Conservation (phyloP, 495 filamentous ascomycete genomes). For the Penicillium salamii region DNA sequence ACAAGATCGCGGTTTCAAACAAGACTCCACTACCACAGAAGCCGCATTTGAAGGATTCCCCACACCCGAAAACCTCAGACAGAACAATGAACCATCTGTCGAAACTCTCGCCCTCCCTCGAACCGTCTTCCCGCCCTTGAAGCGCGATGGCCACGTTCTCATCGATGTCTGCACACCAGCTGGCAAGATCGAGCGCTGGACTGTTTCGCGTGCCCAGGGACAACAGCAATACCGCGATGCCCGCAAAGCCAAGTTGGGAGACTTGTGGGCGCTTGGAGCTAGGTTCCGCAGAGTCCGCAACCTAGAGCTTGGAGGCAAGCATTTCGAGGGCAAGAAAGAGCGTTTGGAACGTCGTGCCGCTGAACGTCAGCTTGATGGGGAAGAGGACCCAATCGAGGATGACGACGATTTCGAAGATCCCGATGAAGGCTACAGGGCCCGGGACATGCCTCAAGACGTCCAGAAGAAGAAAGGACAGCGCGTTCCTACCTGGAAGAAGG, state of each 20-base stretch:
- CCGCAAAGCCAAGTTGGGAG: constrained; percentile 86
- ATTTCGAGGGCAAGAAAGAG: constrained; percentile 54
- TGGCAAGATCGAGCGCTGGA: constrained; percentile 91
- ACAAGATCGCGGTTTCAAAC: constrained; percentile 34
- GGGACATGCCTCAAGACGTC: constrained; percentile 19
- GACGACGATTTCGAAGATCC: constrained; percentile 23
- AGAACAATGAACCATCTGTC: constrained; percentile 24
- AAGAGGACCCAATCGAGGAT: constrained; percentile 16
- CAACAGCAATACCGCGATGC: constrained; percentile 85
- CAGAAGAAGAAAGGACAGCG: constrained; percentile 38
- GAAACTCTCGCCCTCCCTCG: constrained; percentile 73
- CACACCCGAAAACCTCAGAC: constrained; percentile 36
- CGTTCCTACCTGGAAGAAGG: constrained; percentile 48
- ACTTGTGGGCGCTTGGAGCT: constrained; percentile 91
- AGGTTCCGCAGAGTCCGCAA: constrained; percentile 56
- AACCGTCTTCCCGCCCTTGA: constrained; percentile 73
- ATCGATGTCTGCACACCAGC: constrained; percentile 87
- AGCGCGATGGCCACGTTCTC: constrained; percentile 81
- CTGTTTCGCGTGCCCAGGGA: constrained; percentile 76
- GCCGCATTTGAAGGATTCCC: constrained; percentile 53
- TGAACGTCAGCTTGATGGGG: constrained; percentile 8
- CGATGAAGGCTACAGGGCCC: constrained; percentile 12
- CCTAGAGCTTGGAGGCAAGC: constrained; percentile 59
- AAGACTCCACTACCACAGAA: constrained; percentile 43
- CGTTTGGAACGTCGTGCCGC: constrained; percentile 36